These are phyloP conservation scores for Rhynchospora breviuscula DNA, from an alignment of 176 grass and related monocot species.

Conservation along the genomic window DNA sequence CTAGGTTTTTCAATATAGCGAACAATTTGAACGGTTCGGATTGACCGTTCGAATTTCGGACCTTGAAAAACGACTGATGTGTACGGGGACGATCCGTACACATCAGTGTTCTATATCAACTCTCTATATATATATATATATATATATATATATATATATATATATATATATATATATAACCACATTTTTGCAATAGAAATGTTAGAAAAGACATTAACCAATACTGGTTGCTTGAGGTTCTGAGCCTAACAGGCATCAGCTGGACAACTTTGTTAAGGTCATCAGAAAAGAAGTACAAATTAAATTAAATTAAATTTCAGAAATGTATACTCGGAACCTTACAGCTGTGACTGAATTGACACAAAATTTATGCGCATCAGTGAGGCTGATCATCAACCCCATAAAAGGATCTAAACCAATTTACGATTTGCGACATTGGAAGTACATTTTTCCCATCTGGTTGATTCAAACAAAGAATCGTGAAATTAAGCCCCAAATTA, in stretches of 20 bases:
- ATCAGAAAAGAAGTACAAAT: not conserved
- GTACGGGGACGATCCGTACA: too few species aligned
- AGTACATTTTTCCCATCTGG: not conserved
- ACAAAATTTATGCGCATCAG: not conserved
- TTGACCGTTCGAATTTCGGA: too few species aligned
- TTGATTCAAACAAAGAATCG: not conserved
- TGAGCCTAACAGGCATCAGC: not conserved
- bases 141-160: too few species aligned
- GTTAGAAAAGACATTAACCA: not conserved
- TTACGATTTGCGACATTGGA: not conserved
- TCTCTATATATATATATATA: too few species aligned
- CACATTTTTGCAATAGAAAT: constrained; percentile 7
- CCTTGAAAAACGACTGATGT: too few species aligned
- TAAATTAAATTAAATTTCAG: not conserved
- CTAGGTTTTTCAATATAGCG: too few species aligned
- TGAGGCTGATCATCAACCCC: not conserved
- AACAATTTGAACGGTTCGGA: too few species aligned
- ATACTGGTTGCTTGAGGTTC: not conserved
- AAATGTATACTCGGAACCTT: not conserved
- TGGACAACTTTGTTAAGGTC: not conserved
- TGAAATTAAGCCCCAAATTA: too few species aligned
- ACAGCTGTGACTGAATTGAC: not conserved
- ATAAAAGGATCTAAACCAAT: not conserved
- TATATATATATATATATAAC: not conserved
- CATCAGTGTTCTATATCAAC: too few species aligned